These are phyloP conservation scores for Camelina laxa DNA, from an alignment of 345 rosid genomes.

Conservation along the genomic window DNA sequence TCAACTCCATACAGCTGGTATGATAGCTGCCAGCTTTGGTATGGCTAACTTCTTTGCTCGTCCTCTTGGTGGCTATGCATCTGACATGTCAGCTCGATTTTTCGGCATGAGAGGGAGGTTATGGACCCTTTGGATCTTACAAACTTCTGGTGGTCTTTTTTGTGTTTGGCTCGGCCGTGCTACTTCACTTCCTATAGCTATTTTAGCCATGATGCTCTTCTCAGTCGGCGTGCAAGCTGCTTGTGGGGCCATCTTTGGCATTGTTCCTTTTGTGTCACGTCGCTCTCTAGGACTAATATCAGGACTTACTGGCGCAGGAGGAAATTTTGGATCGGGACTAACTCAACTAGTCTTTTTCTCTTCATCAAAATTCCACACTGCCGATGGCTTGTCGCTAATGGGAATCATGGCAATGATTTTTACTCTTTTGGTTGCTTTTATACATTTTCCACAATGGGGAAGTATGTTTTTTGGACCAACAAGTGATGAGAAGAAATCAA, in stretches of 20 bases:
- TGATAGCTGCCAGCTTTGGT: slow-evolving; percentile 74
- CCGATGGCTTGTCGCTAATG: slow-evolving; percentile 59
- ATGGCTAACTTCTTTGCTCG: slow-evolving; percentile 77
- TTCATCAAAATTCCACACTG: slow-evolving; percentile 52
- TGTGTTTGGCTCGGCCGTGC: slow-evolving; percentile 76
- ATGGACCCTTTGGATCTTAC: slow-evolving; percentile 74
- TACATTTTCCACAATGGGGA: slow-evolving; percentile 82
- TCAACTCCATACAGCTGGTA: slow-evolving; percentile 68
- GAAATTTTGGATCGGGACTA: slow-evolving; percentile 76
- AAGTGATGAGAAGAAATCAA: slow-evolving; percentile 45
- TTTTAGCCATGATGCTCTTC: slow-evolving; percentile 75
- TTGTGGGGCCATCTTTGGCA: slow-evolving; percentile 79
- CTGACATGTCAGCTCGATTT: slow-evolving; percentile 57
- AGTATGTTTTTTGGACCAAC: slow-evolving; percentile 70
- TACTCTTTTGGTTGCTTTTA: slow-evolving; percentile 59
- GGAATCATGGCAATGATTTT: slow-evolving; percentile 66
- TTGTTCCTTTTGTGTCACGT: slow-evolving; percentile 73
- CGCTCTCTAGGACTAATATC: slow-evolving; percentile 73
- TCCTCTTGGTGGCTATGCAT: slow-evolving; percentile 70
- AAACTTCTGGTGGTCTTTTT: slow-evolving; percentile 68
- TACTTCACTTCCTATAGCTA: slow-evolving; percentile 62
- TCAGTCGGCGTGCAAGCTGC: slow-evolving; percentile 78
- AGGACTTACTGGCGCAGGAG: slow-evolving; percentile 72
- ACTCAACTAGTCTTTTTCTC: slow-evolving; percentile 74
- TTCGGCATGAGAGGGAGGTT: slow-evolving; percentile 84